These are phyloP conservation scores for Rugonectria rugulosa DNA, from an alignment of 2,329 filamentous ascomycete genomes.

Conservation along the genomic window DNA sequence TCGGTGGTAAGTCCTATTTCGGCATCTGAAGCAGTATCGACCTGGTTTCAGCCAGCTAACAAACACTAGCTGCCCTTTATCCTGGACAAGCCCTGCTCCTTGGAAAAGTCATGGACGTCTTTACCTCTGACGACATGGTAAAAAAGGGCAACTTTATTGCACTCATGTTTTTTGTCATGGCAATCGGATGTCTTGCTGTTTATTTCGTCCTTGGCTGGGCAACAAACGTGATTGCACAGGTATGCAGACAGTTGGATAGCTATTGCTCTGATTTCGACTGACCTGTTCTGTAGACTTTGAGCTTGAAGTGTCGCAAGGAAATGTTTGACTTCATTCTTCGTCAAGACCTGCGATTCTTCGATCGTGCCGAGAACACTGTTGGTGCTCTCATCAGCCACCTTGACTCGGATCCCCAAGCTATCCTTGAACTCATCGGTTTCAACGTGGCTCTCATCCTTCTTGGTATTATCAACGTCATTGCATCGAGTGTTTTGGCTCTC, in stretches of 20 bases:
- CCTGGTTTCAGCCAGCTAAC: neutral
- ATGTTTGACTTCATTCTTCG: conserved; percentile 40
- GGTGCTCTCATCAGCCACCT: conserved; percentile 45
- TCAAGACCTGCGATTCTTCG: conserved; percentile 51
- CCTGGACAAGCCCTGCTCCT: conserved; percentile 53
- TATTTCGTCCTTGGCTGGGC: conserved; percentile 50
- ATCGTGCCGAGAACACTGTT: conserved; percentile 46
- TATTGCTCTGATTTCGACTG: no score
- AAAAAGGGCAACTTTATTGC: conserved; percentile 58
- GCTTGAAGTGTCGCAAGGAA: conserved; percentile 41
- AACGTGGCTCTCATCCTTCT: conserved; percentile 48
- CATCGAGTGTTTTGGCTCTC: conserved; percentile 50
- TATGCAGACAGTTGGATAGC: no score
- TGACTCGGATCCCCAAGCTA: conserved; percentile 45
- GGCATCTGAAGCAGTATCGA: neutral
- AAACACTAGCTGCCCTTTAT: conserved; percentile 40
- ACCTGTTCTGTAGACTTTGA: conserved; percentile 21
- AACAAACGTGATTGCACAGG: conserved; percentile 40
- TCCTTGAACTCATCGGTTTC: conserved; percentile 50
- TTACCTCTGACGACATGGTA: conserved; percentile 43
- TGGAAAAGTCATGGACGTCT: conserved; percentile 49
- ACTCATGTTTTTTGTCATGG: conserved; percentile 61
- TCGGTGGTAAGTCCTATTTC: neutral
- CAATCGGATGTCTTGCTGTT: conserved; percentile 49
- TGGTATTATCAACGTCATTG: conserved; percentile 43